Percentiles rank a stretch among this genome's conserved stretches.
phyloP scores from a whole-genome alignment of 2,329 filamentous ascomycete species.

The Lojkania enalia region DNA sequence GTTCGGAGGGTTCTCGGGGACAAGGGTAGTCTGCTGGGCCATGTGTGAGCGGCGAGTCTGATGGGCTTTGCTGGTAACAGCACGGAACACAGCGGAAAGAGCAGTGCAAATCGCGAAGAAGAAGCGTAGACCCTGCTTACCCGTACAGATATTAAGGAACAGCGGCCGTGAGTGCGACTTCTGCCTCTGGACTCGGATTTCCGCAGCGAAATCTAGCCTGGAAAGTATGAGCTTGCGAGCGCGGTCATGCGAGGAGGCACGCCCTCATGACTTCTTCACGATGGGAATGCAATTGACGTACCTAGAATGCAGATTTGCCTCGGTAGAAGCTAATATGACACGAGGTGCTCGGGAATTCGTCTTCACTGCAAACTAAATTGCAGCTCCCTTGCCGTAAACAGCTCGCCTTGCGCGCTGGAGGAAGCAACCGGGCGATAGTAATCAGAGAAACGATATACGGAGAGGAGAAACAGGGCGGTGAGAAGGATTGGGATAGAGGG shows the following conservation, averaged over 20 bases:
- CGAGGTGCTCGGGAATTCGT: conserved; percentile 36
- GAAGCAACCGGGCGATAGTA: conserved; percentile 22
- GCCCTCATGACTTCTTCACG: background rate
- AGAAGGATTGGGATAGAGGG: conserved; percentile 24
- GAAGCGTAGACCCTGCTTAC: too few species aligned
- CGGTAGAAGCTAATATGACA: conserved; percentile 45
- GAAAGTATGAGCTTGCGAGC: conserved; percentile 6
- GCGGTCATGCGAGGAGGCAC: background rate
- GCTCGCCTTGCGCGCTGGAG: background rate
- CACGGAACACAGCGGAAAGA: too few species aligned
- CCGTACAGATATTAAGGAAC: background rate
- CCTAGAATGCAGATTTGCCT: conserved; percentile 3
- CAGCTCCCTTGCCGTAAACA: conserved; percentile 37
- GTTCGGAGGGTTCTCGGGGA: too few species aligned
- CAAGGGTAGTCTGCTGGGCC: too few species aligned
- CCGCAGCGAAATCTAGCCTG: conserved; percentile 3
- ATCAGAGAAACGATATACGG: conserved; percentile 12
- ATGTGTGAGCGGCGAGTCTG: too few species aligned
- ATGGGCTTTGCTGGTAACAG: too few species aligned
- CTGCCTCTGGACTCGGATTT: background rate
- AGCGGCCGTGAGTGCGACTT: too few species aligned
- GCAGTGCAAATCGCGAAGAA: too few species aligned
- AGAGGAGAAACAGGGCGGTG: conserved; percentile 15
- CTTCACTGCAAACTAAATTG: conserved; percentile 29
- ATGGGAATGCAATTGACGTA: background rate